Base-by-base conservation (phyloP, 228 moss, liverwort and hornwort genomes). In the Sphagnum fallax region DNA sequence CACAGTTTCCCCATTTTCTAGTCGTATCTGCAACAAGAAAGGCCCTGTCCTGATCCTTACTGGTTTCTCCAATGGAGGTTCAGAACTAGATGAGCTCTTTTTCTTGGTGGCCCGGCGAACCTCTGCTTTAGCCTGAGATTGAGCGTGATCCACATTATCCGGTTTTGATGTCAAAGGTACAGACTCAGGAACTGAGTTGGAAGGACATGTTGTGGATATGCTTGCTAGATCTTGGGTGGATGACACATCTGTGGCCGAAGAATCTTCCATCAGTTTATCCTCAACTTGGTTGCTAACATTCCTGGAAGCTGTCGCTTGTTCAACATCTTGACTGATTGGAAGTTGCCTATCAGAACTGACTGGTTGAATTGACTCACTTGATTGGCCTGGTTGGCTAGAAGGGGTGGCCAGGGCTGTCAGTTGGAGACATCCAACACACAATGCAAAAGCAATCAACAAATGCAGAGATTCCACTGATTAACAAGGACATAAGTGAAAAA, bases 1-100 rank as follows among this genome's bases (percentile, higher is more conserved):
- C 16, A 85, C 79, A 49, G 79, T 72, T 66, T 85, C 79, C 58
- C 85, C 81, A 61, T 81, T 81, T 60, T 81, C 81, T 7, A 85
- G 81, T 64, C 79, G 72, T 49, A 85, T 79, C 79, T 81, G 85
- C 63, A 85, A 60, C 48, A 70, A 61, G 74, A 81, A 85, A 50
- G 81, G 85, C 53, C 85, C 85, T 4, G 76, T 79, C 77, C 81
- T 74, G 57, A 76, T 78, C 66, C 76, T 76, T 47, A 75, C 74
- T 66, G 71, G 81, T 61, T 85, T 81, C 52, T 64, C 62, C 15
- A 47, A 78, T 14, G 76, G 74, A 58, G 51, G 18, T 64, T 85
- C 81, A 63, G 76, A 70, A 53, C 75, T 72, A 72, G 78, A 63
- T 51, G 69, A 69, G 70, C 57, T 59, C 66, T 81, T 81, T 74